Conservation (phyloP, 306 rosid genomes). For the Bauhinia variegata region DNA sequence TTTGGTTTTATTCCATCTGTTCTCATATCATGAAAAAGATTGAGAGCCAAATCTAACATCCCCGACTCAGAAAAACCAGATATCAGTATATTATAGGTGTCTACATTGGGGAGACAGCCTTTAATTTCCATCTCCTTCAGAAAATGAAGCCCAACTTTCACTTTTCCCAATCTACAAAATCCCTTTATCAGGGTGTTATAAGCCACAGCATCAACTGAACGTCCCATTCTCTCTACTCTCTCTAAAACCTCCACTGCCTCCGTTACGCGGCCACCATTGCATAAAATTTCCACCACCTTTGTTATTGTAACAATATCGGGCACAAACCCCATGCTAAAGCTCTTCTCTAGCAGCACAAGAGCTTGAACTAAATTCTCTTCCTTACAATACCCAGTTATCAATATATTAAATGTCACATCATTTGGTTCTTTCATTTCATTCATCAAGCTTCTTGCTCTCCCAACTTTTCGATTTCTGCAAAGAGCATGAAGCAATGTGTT, state of each 20-base stretch:
- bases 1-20: conserved; percentile 63
- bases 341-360: conserved; percentile 66
- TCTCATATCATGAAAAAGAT: conserved; percentile 77
- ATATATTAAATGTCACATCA: conserved; percentile 65
- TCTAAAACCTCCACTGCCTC: conserved; percentile 72
- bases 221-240: conserved; percentile 67
- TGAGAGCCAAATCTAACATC: conserved; percentile 64
- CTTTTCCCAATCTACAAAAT: conserved; percentile 59
- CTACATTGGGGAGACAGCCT: conserved; percentile 72
- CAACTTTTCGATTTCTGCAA: conserved; percentile 75
- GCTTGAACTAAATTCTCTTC: conserved; percentile 74
- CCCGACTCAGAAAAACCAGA: conserved; percentile 55
- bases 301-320: conserved; percentile 68
- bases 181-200: conserved; percentile 79
- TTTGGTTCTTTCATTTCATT: conserved; percentile 63
- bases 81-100: conserved; percentile 65
- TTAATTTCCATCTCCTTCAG: conserved; percentile 75
- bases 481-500: conserved; percentile 77
- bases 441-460: conserved; percentile 84
- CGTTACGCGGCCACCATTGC: conserved; percentile 55
- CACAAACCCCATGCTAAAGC: conserved; percentile 59
- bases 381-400: conserved; percentile 67
- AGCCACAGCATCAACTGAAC: conserved; percentile 62
- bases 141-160: conserved; percentile 61
- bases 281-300: conserved; percentile 64